phyloP scores from a whole-genome alignment of 805 yeast species.

The Candida manassasensis region DNA sequence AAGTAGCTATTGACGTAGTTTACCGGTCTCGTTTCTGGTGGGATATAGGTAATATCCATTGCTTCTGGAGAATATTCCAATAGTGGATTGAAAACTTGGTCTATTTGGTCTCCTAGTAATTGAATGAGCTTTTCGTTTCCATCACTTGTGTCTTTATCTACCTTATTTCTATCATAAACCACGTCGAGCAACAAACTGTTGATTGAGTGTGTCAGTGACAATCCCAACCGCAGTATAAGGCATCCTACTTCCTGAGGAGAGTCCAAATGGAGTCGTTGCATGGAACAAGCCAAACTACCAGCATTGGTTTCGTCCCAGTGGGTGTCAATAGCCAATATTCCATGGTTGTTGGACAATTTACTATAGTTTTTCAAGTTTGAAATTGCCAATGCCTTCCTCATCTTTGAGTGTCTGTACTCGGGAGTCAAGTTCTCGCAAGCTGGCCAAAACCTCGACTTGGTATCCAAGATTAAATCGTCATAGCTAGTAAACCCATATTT shows the following conservation, averaged over 20 bases:
- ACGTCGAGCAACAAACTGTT: slow-evolving; percentile 66
- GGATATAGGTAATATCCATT: slow-evolving; percentile 63
- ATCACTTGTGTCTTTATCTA: slow-evolving; percentile 39
- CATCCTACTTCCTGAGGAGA: slow-evolving; percentile 57
- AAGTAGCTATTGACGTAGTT: slow-evolving; percentile 22
- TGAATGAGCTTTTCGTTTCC: slow-evolving; percentile 73
- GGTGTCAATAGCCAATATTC: slow-evolving; percentile 36
- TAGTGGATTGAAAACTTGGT: slow-evolving; percentile 83
- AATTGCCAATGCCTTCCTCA: slow-evolving; percentile 73
- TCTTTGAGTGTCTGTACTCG: slow-evolving; percentile 48
- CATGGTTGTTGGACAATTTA: slow-evolving; percentile 39
- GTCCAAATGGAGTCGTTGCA: slow-evolving; percentile 49
- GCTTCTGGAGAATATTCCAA: slow-evolving; percentile 90
- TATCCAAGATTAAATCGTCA: slow-evolving; percentile 52
- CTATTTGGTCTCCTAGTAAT: slow-evolving; percentile 78
- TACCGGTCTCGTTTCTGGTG: slow-evolving; percentile 39
- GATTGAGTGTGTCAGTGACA: slow-evolving; percentile 46
- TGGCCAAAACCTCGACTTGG: slow-evolving; percentile 66
- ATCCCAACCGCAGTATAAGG: slow-evolving; percentile 52
- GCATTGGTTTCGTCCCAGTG: slow-evolving; percentile 76
- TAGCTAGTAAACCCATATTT: slow-evolving; percentile 63
- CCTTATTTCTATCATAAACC: slow-evolving; percentile 53
- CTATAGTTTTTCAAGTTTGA: slow-evolving; percentile 66
- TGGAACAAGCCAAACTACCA: slow-evolving; percentile 68
- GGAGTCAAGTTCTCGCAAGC: slow-evolving; percentile 67